Base-by-base conservation (phyloP, 345 rosid genomes). In the Abelmoschus esculentus region DNA sequence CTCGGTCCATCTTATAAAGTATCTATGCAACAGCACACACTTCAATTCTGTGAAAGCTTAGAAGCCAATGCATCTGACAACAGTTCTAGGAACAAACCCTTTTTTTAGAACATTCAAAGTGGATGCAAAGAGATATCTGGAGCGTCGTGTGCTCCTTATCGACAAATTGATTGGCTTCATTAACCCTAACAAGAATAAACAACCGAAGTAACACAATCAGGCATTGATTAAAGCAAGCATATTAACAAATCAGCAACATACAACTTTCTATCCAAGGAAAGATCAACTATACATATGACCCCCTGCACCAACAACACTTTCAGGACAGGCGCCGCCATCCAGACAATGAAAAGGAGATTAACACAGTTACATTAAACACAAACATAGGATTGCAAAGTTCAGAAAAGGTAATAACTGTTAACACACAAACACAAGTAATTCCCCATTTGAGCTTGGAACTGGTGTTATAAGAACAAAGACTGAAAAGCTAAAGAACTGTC, bases 1-100 rank as follows among this genome's bases (percentile, higher is more conserved):
- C 82, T 64, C 98, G 80, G 83, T 89, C 97, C 93, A 91, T 93
- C 78, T 83, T 76, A 32, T 61, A 11, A 62, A 67, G 53, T 28
- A 44, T 72, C 60, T 44, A 63, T 42, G 15, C 66, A 62, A 47
- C 56, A 56, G 60, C 28, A 66, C 15, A 56, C 18, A 46, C 70
- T 65, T 58, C 65, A 73, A 61, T 26, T 31, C 49, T 13, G 34
- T 44, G 66, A 66, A 46, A 54, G 74, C 70, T 70, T 70, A 61
- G 42, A 2, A 38, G 42, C 72, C 19, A 36, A 44, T 56, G 71
- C 82, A 82, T 82, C 84, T 80, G 68, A 87, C 75, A 70, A 85
- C 80, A 63, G 85, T 87, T 73, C 85, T 72, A 63, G 85, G 87
- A 78, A 80, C 82, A 70, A 87, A 82, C 28, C 86, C 87, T 71